phyloP scores from a whole-genome alignment of 768 basidiomycete species.

The Hebeloma cylindrosporum region DNA sequence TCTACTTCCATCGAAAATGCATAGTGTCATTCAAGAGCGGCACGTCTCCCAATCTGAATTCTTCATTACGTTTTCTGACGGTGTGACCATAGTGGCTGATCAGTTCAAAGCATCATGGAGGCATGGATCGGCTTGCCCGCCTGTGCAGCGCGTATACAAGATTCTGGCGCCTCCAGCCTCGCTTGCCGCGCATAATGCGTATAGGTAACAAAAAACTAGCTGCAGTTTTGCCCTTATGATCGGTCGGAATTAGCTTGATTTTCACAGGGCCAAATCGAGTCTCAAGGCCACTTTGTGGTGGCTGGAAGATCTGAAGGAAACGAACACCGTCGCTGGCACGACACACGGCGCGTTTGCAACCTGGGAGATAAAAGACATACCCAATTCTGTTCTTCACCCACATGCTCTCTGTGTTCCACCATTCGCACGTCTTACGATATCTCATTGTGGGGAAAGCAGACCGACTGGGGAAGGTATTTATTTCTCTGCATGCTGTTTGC shows the following conservation, averaged over 20 bases:
- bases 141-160: constrained; percentile 64
- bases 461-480: constrained; percentile 75
- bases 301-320: constrained; percentile 61
- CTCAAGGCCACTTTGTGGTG: constrained; percentile 55
- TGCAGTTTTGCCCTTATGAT: neutral
- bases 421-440: constrained; percentile 65
- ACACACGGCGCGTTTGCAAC: constrained; percentile 63
- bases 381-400: constrained; percentile 52
- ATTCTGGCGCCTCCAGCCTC: constrained; percentile 50
- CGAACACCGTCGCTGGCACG: constrained; percentile 76
- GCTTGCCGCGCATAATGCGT: constrained; percentile 57
- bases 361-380: constrained; percentile 62
- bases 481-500: neutral
- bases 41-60: no score
- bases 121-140: constrained; percentile 56
- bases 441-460: constrained; percentile 64
- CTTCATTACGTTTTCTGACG: no score
- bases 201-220: constrained; percentile 42
- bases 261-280: constrained; percentile 52
- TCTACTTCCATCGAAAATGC: no score
- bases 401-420: constrained; percentile 65
- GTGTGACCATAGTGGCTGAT: constrained; percentile 64
- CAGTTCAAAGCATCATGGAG: constrained; percentile 74
- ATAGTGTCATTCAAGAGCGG: no score
- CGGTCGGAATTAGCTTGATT: neutral